These are phyloP conservation scores for Gracilaria vermiculophylla DNA, from an alignment of 23 red algal genomes.

Conservation along the genomic window DNA sequence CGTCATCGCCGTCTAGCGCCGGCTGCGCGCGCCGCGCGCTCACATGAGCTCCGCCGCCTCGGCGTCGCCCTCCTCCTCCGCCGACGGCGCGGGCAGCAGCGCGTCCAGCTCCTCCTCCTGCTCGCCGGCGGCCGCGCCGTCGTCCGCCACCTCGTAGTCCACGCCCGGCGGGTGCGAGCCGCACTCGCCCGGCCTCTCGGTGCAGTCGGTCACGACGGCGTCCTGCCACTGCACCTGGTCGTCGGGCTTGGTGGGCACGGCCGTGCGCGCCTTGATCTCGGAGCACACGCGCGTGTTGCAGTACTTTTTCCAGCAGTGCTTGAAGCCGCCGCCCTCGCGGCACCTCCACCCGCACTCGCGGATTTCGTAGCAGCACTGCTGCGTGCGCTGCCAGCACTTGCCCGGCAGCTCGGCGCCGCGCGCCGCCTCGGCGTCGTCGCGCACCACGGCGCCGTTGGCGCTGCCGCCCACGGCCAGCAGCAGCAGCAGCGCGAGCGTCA, in stretches of 20 bases:
- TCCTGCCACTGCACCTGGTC: not conserved
- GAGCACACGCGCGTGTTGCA: not conserved
- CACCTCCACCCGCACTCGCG: constrained; percentile 23
- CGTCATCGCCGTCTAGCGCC: too few species aligned
- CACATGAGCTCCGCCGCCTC: too few species aligned
- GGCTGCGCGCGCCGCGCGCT: too few species aligned
- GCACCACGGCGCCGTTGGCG: not conserved
- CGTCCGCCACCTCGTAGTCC: not conserved
- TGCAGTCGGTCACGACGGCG: not conserved
- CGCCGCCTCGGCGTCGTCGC: not conserved
- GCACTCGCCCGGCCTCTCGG: constrained; percentile 9
- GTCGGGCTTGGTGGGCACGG: not conserved
- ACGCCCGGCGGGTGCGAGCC: not conserved
- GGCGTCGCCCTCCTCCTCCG: not conserved
- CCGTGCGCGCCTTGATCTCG: constrained; percentile 18
- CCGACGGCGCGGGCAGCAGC: not conserved
- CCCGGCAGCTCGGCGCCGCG: not conserved
- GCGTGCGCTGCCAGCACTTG: constrained; percentile 9
- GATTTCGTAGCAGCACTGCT: constrained; percentile 15
- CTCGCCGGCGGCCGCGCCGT: too few species aligned
- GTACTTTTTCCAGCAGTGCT: constrained; percentile 34
- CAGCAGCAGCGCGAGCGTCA: not conserved
- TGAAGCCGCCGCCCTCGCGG: constrained; percentile 7
- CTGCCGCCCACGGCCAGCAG: not conserved
- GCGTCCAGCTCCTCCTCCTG: not conserved